Base-by-base conservation (phyloP, 2,329 filamentous ascomycete genomes). In the Nectriaceae sp. region DNA sequence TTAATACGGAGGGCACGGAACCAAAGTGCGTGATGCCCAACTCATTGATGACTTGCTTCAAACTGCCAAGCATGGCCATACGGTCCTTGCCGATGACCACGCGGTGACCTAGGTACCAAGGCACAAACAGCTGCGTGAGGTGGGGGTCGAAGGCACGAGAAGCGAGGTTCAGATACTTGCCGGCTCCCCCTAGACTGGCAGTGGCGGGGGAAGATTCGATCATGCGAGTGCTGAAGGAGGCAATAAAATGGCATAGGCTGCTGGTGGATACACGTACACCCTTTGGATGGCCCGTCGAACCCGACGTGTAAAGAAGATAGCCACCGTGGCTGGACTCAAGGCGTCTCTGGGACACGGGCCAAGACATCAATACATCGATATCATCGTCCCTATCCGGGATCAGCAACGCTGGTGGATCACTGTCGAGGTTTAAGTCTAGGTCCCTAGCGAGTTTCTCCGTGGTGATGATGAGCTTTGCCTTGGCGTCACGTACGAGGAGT, bases 291-390 rank as follows among this genome's bases (percentile, higher is more conserved):
- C 84, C 83, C 0, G 83, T 87, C 5, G 83, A 82, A 22, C 82
- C 82, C n/a, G 79, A 84, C 1, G 83, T 87, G 61, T 86, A 87
- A 8, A 87, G 68, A 48, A 82, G 83, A 60, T 87, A 86, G 57
- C 78, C 82, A 6, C 75, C 75, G 50, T 79, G 21, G 4, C 22
- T 20, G 16, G 33, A 18, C 37, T 22, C 26, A 37, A 18, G n/a
- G 21, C 19, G n/a, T 21, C 16, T 24, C 18, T 42, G 11, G 24
- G 24, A 6, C 6, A 6, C 13, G 24, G 24, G 24, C 24, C 24
- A 29, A 13, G 24, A 6, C 13, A 6, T 6, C 6, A 29, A 6
- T 13, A 29, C 24, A 13, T 29, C 24, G 6, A 29, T 6, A 6
- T 29, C 24, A 29, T 29, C 24, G 24, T 29, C 24, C 6, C 24